Evolutionary conservation across 345 rosid genomes (phyloP), one percentile per base, ranked within the genome.

Genomic region (Gossypium thurberi): DNA sequence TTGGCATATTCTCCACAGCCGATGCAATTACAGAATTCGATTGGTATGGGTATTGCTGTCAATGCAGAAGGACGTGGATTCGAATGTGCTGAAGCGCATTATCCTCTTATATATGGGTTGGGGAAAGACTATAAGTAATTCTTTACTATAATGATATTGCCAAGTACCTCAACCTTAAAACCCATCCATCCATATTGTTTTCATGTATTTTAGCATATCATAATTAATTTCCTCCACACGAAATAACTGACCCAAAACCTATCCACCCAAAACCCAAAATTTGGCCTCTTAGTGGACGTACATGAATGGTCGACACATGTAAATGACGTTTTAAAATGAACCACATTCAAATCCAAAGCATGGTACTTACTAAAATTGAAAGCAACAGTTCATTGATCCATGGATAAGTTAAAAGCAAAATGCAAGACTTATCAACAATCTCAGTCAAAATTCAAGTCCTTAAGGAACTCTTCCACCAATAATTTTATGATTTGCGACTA

Each of bases 361-460:
- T 11, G 28, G 33, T 57, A 10, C 25, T 1, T 20, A 14, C 3
- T 21, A 23, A 66, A 3, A 25, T 0, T 68, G 71, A 50, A 48
- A 69, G 40, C 26, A 69, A 50, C 59, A 17, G 44, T 12, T 7
- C 11, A 46, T 2, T 7, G 12, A 46, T 46, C 40, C 17, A 48
- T 26, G 15, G 26, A 50, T 51, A 51, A 67, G 14, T 15, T 42
- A 23, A 10, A 46, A 12, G 15, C 7, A 0, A 3, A 3, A 23
- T 10, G 46, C 43, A 28, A 28, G 6, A 57, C 46, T 68, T 26
- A 10, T 28, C 46, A 20, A 1, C 25, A 69, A 65, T 17, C 72
- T 51, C 59, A 2, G 72, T 69, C 72, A 69, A 51, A 50, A 51
- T 51, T 69, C 46, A 69, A 69, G 72, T 69, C 59, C 72, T 69